Evolutionary conservation across 192 early-diverging fungal genomes (phyloP), one percentile per base, ranked within the genome.

Genomic region (Allomyces macrogynus): DNA sequence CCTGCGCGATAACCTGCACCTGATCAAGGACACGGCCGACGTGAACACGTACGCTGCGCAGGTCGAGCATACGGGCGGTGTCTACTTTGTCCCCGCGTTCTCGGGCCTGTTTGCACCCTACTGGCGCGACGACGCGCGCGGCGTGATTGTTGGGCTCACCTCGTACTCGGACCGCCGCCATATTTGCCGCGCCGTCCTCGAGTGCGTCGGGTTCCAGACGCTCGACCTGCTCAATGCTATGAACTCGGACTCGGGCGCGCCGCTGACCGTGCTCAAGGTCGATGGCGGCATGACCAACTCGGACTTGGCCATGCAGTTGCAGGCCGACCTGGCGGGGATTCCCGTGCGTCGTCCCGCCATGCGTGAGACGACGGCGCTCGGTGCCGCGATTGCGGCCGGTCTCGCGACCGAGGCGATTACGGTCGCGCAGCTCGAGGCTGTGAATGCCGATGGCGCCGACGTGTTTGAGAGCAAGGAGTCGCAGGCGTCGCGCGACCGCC

Each of bases 61-160:
- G 10, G 86, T 88, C 16, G 66, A 78, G 22, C 81, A 91, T 66
- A 93, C 84, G 20, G 89, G 86, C 44, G 91, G 87, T 54, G 89
- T 96, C 43, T 91, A 93, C 71, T 96, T 96, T 85, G 90, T 96
- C 42, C 90, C 93, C 0, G 93, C 93, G 0, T 93, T 96, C 71
- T 84, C 83, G 49, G 93, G 93, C 0, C 80, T 96, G 22, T 93
- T 89, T 80, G 93, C 93, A 14, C 93, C 93, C 4, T 89, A 96
- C 74, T 96, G 93, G 93, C 75, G 89, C 42, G 82, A 86, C 60
- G 93, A 93, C 74, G 93, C 90, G 22, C 84, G 90, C 54, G 90
- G 87, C 26, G 81, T 80, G 65, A 87, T 95, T 32, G 79, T 87
- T 66, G 93, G 93, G 9, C 74, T 96, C 60, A 93, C 93, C 0